phyloP scores from a whole-genome alignment of 1,284 basidiomycete genomes.

The Irpex sp. region DNA sequence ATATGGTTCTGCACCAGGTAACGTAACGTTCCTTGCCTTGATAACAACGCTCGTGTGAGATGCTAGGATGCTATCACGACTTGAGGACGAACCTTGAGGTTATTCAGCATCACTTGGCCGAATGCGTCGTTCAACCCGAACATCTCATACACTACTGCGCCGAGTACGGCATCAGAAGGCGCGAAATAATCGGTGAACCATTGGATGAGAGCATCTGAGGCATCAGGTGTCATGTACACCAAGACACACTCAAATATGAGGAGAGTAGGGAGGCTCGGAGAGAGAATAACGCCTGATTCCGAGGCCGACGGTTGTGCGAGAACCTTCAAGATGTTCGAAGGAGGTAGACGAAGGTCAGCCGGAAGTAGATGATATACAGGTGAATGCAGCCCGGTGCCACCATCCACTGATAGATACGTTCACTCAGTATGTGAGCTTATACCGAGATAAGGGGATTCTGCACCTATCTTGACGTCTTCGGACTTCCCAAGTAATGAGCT shows the following conservation, averaged over 20 bases:
- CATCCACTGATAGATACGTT: slow-evolving; percentile 44
- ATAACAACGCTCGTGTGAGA: not conserved
- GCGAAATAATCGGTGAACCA: slow-evolving; percentile 71
- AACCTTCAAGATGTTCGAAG: slow-evolving; percentile 38
- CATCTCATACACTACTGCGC: slow-evolving; percentile 85
- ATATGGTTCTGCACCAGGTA: slow-evolving; percentile 74
- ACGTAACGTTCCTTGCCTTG: slow-evolving; percentile 68
- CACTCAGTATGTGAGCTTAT: not conserved
- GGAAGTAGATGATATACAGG: slow-evolving; percentile 73
- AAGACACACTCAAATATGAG: slow-evolving; percentile 90
- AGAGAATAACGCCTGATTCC: slow-evolving; percentile 41
- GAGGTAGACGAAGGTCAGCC: slow-evolving; percentile 64
- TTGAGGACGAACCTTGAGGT: slow-evolving; percentile 58
- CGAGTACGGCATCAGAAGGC: slow-evolving; percentile 33
- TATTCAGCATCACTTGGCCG: slow-evolving; percentile 84
- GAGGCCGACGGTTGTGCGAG: slow-evolving; percentile 27
- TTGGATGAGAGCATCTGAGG: slow-evolving; percentile 57
- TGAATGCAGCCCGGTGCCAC: slow-evolving; percentile 68
- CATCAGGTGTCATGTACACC: slow-evolving; percentile 75
- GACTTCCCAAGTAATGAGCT: slow-evolving; percentile 48
- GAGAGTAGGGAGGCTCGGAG: slow-evolving; percentile 70
- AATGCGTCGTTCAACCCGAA: slow-evolving; percentile 82
- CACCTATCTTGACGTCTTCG: slow-evolving; percentile 42
- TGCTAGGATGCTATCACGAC: slow-evolving; percentile 2
- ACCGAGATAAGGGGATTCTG: not conserved